These are phyloP conservation scores for Arbutus unedo DNA, from an alignment of 148 eudicot species.

Conservation along the genomic window DNA sequence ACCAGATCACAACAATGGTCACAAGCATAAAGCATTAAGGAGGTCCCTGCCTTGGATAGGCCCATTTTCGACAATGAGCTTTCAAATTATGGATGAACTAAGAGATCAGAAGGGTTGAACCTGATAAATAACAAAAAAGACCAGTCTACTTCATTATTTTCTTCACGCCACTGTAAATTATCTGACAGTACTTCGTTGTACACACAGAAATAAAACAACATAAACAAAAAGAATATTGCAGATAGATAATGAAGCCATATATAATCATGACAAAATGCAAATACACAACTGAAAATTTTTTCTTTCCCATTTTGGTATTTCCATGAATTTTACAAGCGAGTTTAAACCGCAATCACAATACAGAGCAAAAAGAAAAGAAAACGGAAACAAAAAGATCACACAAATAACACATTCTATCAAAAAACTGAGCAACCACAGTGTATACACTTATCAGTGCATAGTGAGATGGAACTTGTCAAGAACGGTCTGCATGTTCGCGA, in stretches of 20 bases:
- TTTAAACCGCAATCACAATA: neutral
- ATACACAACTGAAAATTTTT: neutral
- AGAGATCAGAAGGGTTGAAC: neutral
- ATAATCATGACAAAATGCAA: neutral
- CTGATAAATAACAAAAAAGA: neutral
- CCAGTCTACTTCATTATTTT: neutral
- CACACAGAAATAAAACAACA: neutral
- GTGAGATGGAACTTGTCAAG: slow-evolving; percentile 27
- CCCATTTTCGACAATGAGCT: neutral
- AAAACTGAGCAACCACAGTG: neutral
- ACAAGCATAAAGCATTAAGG: neutral
- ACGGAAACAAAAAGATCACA: neutral
- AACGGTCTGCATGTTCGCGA: slow-evolving; percentile 28
- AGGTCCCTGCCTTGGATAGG: neutral
- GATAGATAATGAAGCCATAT: neutral
- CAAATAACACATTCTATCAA: neutral
- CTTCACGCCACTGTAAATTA: neutral
- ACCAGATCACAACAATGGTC: neutral
- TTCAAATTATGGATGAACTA: neutral
- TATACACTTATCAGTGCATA: slow-evolving; percentile 23
- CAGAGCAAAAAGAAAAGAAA: neutral
- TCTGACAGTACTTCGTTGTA: neutral
- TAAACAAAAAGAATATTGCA: neutral
- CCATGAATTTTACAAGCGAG: neutral
- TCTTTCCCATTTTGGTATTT: neutral